Evolutionary conservation across 1,284 basidiomycete genomes (phyloP), one percentile per base, ranked within the genome.

Genomic region (Cutaneotrichosporon sp.): DNA sequence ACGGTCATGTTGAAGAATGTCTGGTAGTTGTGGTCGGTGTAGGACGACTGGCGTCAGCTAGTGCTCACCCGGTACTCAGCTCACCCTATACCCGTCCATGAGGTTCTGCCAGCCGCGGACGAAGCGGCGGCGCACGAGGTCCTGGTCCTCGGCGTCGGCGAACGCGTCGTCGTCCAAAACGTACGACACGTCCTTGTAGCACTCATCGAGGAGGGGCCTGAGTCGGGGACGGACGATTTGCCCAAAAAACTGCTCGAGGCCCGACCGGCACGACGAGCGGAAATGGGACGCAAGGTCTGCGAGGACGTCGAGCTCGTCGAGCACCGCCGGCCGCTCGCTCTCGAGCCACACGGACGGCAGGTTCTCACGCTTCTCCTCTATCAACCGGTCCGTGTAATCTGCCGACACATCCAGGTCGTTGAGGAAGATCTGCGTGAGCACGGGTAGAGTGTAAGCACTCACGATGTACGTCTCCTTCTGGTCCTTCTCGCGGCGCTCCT

Each of bases 231-330:
- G 81, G 52, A 93, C 81, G 9, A 97, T 79, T 67, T 96, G 90
- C 60, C 90, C 93, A 78, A 97, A 97, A 20, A 97, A 78, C 65
- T 93, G 90, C 62, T 97, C 94, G 38, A 97, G 80, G 34, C 93
- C 90, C 10, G 82, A 80, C 85, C 86, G 84, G 49, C 88, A 76
- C 1, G 83, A 82, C 1, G 82, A 80, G 34, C 84, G 80, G 68
- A 93, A 84, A 62, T 84, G 85, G 1, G 80, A 76, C 1, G 81
- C 80, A n/a, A 71, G 56, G 35, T 70, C 65, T 4, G 55, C 54
- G 22, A 75, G 51, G 8, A 41, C 33, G 9, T 63, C 61, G n/a
- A 74, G 51, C 57, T 75, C 69, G 8, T 65, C 64, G 23, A 57
- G 57, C 2, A 73, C 67, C 46, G 3, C 43, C 34, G 3, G n/a